A percentile compares a stretch with the other conserved stretches of the same genome.
Evolutionary conservation across 2,329 filamentous ascomycete species (phyloP).

Genomic region (Pochonia chlamydosporia): DNA sequence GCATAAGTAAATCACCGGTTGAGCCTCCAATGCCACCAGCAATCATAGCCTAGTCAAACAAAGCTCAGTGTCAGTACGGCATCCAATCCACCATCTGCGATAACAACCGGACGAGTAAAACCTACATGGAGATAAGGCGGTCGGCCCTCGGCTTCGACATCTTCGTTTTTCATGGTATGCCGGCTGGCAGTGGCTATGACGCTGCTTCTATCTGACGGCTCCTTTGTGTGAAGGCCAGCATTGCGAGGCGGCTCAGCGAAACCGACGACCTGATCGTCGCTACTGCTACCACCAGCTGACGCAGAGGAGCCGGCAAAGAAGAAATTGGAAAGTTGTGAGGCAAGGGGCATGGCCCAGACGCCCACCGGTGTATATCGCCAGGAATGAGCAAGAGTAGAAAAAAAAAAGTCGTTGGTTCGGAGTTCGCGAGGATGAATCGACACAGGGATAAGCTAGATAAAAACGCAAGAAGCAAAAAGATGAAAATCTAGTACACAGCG

Average conservation of each 20-base stretch:
- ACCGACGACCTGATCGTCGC: conserved; percentile 5
- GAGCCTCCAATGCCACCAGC: conserved; percentile 90
- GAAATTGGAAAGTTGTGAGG: conserved; percentile 7
- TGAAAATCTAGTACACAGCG: neutral
- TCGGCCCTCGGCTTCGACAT: conserved; percentile 36
- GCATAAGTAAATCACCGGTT: conserved; percentile 96
- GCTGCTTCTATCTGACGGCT: conserved; percentile 18
- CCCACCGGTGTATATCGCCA: conserved; percentile 1
- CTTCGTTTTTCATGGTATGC: conserved; percentile 29
- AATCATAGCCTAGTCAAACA: conserved; percentile 69
- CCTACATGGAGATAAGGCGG: conserved; percentile 39
- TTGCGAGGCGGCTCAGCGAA: conserved; percentile 20
- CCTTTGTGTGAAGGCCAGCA: conserved; percentile 23
- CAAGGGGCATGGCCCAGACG: conserved; percentile 8
- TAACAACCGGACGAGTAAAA: conserved; percentile 1
- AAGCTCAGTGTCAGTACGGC: neutral
- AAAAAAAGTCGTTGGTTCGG: neutral
- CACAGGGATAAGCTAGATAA: neutral
- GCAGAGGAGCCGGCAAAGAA: conserved; percentile 7
- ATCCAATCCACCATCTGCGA: neutral
- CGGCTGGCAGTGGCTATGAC: conserved; percentile 18
- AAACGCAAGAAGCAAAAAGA: neutral
- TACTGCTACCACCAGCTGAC: conserved; percentile 10
- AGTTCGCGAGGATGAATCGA: neutral
- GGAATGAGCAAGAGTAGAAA: neutral